phyloP scores from a whole-genome alignment of 1,284 basidiomycete species.

The Pseudozyma tsukubaensis region DNA sequence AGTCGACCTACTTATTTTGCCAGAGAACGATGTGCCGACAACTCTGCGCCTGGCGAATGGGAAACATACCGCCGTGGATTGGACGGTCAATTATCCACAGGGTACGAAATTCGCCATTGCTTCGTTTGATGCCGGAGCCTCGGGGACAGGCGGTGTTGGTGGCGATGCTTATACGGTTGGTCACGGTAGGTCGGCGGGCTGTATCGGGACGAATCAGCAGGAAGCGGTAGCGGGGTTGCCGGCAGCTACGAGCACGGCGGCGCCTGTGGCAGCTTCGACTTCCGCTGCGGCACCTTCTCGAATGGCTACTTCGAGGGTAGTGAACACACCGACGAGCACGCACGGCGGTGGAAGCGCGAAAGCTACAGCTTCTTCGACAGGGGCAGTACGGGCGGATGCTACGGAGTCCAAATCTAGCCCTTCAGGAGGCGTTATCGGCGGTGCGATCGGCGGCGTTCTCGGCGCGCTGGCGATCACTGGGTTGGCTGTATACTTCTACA shows the following conservation, averaged over 20 bases:
- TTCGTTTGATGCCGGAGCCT: slow-evolving; percentile 33
- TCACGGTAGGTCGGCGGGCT: slow-evolving; percentile 20
- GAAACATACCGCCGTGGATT: slow-evolving; percentile 24
- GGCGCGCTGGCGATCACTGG: slow-evolving; percentile 24
- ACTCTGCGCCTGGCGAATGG: slow-evolving; percentile 18
- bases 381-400: slow-evolving; percentile 20
- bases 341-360: slow-evolving; percentile 7
- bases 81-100: slow-evolving; percentile 43
- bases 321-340: slow-evolving; percentile 2
- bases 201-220: slow-evolving; percentile 13
- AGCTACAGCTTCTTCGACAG: slow-evolving; percentile 6
- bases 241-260: slow-evolving; percentile 26
- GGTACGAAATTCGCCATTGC: slow-evolving; percentile 46
- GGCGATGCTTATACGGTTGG: slow-evolving; percentile 30
- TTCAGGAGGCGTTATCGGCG: slow-evolving; percentile 30
- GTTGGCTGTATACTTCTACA: slow-evolving; percentile 15
- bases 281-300: slow-evolving; percentile 15
- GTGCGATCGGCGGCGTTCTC: slow-evolving; percentile 27
- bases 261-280: slow-evolving; percentile 7
- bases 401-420: not conserved
- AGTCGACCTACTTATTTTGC: slow-evolving; percentile 41
- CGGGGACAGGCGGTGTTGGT: slow-evolving; percentile 44
- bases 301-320: slow-evolving; percentile 22
- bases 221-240: slow-evolving; percentile 32
- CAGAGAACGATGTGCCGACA: slow-evolving; percentile 37